Evolutionary conservation across 2,329 filamentous ascomycete genomes (phyloP).

Genomic region (Diaporthe australafricana): DNA sequence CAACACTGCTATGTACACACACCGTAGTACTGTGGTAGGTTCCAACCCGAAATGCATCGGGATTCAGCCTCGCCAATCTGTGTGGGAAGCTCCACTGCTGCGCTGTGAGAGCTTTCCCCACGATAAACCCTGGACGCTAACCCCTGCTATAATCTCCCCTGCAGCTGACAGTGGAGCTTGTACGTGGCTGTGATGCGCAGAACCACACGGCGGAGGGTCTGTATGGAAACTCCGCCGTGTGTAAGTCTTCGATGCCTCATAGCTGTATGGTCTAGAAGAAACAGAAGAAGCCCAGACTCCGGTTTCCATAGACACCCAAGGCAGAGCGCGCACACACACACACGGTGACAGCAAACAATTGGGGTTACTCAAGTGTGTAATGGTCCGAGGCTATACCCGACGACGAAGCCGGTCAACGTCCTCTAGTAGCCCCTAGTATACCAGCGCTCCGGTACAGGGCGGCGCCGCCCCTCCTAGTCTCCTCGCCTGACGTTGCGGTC

Average conservation of each 20-base stretch:
- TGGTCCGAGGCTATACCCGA: constrained; percentile 35
- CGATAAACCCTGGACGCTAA: constrained; percentile 33
- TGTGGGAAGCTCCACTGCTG: constrained; percentile 29
- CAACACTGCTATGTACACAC: neutral
- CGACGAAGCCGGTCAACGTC: constrained; percentile 31
- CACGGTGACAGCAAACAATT: neutral
- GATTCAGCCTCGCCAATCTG: constrained; percentile 35
- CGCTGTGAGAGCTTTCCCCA: constrained; percentile 31
- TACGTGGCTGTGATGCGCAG: neutral
- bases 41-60: constrained; percentile 35
- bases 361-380: constrained; percentile 7
- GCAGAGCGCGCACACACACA: too few relatives aligned
- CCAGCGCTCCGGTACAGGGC: constrained; percentile 34
- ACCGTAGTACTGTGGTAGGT: neutral
- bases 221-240: neutral
- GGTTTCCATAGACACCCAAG: neutral
- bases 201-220: constrained; percentile 27
- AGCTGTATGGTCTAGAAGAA: neutral
- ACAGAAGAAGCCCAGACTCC: neutral
- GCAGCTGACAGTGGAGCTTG: constrained; percentile 31
- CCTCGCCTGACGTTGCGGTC: constrained; percentile 14
- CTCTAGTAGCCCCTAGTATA: constrained; percentile 31
- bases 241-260: constrained; percentile 1
- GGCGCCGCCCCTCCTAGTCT: constrained; percentile 23
- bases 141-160: constrained; percentile 26